Evolutionary conservation across 352 stramenopile genomes (phyloP), one percentile per base, ranked within the genome.

Genomic region (Pythium volutum): DNA sequence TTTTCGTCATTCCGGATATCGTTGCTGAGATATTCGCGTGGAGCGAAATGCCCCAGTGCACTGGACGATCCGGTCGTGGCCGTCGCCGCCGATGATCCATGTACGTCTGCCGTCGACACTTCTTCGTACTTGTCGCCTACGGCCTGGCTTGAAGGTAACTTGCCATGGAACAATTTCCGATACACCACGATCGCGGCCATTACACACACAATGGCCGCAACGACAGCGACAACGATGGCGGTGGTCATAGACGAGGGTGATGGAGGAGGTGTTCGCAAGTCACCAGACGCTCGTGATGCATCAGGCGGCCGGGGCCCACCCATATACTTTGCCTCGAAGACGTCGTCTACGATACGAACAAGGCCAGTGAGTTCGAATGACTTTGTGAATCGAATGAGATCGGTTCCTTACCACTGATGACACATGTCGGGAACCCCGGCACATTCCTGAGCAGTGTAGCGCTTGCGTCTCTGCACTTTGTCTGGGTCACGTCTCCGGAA

Each of bases 1-100:
- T 15, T 34, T 4, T 53, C 33, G 49, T 73, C 66, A 31, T 59
- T 73, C 16, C 59, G 66, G 51, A 73, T 43, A 16, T 73, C 66
- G 48, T 73, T 68, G 33, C 2, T 26, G 4, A 72, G 43, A 26
- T 72, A 67, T 18, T 64, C 59, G 6, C 59, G 52, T 2, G 59
- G 42, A 1, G 27, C 34, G 10, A 51, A 31, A 23, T n/a, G 4
- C 2, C 34, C 51, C 0, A 33, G 25, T 31, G 46, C 5, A 9
- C 23, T 16, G 16, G 38, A 50, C 1, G 34, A 22, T 22, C 18
- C n/a, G n/a, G 46, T 55, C 5, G 33, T 18, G 4, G 29, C 49
- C 4, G 45, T 67, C 16, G 20, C 34, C 1, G 38, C 20, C 7
- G 59, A 66, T 4, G 29, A 46, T 4, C 53, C 61, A 20, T 27